A percentile compares a stretch with the other conserved stretches of the same genome.
Evolutionary conservation across 2,329 filamentous ascomycete species (phyloP).

Genomic region (Pestalotiopsis fici): DNA sequence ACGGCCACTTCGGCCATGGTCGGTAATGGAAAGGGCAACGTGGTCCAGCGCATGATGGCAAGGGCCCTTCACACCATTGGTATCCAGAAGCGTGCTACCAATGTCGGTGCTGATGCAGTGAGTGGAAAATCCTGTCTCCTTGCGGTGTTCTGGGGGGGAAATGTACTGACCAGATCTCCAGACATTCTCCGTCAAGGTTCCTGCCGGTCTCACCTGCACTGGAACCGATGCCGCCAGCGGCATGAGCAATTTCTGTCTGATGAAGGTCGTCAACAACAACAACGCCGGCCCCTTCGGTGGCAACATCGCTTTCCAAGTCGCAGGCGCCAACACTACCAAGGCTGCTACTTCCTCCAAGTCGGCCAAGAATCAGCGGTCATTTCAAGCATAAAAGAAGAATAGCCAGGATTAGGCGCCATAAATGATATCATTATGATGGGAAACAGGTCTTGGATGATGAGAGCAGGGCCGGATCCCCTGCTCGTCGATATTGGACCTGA

Average conservation of each 20-base stretch:
- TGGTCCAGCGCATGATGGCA: constrained; percentile 12
- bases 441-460: background rate
- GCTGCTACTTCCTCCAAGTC: background rate
- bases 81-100: constrained; percentile 15
- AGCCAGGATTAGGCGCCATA: background rate
- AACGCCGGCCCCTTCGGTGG: constrained; percentile 18
- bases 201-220: constrained; percentile 17
- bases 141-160: background rate
- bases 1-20: constrained; percentile 16
- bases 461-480: background rate
- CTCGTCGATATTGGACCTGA: background rate
- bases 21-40: constrained; percentile 15
- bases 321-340: constrained; percentile 3
- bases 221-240: constrained; percentile 12
- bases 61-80: constrained; percentile 16
- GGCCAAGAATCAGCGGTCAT: background rate
- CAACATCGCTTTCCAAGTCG: constrained; percentile 20
- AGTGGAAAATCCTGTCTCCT: background rate
- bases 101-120: constrained; percentile 17
- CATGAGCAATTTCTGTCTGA: constrained; percentile 15
- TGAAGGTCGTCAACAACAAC: constrained; percentile 22
- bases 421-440: background rate
- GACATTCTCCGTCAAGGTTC: constrained; percentile 16
- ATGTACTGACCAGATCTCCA: background rate
- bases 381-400: background rate